Base-by-base conservation (phyloP, 2,329 filamentous ascomycete genomes). In the Neocatenulostroma microsporum region DNA sequence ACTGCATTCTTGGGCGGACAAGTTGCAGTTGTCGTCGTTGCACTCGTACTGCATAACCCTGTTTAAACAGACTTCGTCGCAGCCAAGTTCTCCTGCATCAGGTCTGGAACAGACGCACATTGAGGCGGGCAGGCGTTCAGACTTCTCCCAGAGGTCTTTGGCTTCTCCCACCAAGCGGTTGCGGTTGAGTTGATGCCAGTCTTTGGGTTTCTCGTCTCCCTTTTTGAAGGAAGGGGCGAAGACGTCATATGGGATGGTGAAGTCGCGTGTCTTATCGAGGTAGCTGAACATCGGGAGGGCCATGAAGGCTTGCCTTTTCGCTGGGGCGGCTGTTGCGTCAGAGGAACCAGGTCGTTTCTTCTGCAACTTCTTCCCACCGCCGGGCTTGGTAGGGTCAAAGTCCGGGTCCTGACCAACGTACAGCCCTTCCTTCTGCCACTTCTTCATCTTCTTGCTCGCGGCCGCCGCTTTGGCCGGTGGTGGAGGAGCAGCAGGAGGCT, bases 21-120 rank as follows among this genome's bases (percentile, higher is more conserved):
- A 68, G 40, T 80, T 83, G 67, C 91, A 98, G 59, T 95, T 98
- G 39, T 74, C 80, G 30, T 82, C 75, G 59, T 96, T 86, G 58
- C 91, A 98, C 64, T 98, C 91, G 60, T 95, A 96, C 38, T 94
- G 79, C 87, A 96, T 96, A 60, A 87, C 87, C 44, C 87, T 74
- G 60, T 98, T 98, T 56, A 94, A 84, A 62, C 91, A 98, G 51
- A 83, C 74, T 45, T 95, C 86, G 45, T 79, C 84, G 54, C 91
- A 96, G 23, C 86, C 87, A 36, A 81, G 78, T 36, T 88, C 83
- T 5, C 53, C 50, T n/a, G 46, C 41, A 4, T 35, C 36, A 13
- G 55, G 51, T 15, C 74, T 69, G 27, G 68, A 78, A 64, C 87
- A 94, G 40, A 86, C 78, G 56, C 87, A 94, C 5, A 46, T 33